phyloP scores from a whole-genome alignment of 129 eudicot genomes.

The Dittrichia graveolens region DNA sequence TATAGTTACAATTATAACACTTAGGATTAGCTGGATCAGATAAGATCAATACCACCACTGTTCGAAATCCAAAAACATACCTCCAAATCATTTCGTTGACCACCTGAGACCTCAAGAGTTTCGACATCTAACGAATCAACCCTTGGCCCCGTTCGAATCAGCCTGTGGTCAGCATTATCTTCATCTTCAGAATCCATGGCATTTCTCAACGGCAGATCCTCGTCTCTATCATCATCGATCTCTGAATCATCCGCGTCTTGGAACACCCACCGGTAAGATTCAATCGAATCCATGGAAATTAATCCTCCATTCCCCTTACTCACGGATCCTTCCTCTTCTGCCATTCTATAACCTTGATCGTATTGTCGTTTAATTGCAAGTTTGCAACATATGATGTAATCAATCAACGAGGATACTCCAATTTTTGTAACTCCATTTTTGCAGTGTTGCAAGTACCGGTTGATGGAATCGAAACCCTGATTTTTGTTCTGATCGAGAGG shows the following conservation, averaged over 20 bases:
- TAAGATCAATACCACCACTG: background rate
- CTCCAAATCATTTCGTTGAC: conserved; percentile 40
- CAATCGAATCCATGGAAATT: conserved; percentile 53
- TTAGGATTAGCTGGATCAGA: background rate
- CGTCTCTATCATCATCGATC: conserved; percentile 36
- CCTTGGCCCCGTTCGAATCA: conserved; percentile 40
- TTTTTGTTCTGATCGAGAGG: background rate
- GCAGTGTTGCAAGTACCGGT: background rate
- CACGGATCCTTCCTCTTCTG: conserved; percentile 53
- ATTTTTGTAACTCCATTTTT: conserved; percentile 22
- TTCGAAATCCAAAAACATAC: conserved; percentile 15
- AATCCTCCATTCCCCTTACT: conserved; percentile 44
- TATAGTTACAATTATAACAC: background rate
- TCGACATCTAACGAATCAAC: conserved; percentile 42
- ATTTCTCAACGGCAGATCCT: conserved; percentile 30
- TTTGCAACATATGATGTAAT: background rate
- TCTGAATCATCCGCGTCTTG: conserved; percentile 56
- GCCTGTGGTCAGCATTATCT: conserved; percentile 43
- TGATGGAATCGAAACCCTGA: conserved; percentile 16
- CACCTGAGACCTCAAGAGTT: conserved; percentile 46
- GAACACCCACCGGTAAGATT: conserved; percentile 62
- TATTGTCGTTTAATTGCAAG: background rate
- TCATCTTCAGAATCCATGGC: conserved; percentile 61
- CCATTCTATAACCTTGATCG: conserved; percentile 21
- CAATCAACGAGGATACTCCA: conserved; percentile 10